These are phyloP conservation scores for Gleditsia sinensis DNA, from an alignment of 306 rosid genomes.

Conservation along the genomic window DNA sequence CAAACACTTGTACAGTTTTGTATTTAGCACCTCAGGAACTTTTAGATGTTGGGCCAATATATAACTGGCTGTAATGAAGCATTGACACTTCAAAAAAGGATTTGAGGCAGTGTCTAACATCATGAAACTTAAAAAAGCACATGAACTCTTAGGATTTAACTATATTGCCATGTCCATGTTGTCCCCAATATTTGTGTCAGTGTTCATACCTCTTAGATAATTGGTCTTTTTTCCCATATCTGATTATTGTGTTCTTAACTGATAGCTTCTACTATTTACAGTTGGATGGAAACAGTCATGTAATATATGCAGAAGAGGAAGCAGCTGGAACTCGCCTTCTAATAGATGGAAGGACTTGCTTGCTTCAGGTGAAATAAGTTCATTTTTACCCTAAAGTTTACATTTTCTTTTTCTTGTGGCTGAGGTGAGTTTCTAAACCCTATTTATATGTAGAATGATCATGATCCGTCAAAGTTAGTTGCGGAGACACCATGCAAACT, in stretches of 20 bases:
- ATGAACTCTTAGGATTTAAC: not conserved
- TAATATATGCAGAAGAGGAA: conserved; percentile 97
- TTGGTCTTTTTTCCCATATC: not conserved
- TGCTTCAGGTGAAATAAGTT: conserved; percentile 85
- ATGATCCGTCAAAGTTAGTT: conserved; percentile 91
- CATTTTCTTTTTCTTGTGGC: conserved; percentile 26
- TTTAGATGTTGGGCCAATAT: not conserved
- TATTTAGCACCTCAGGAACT: not conserved
- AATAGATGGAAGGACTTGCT: conserved; percentile 99
- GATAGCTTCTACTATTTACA: conserved; percentile 44
- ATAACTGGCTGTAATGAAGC: not conserved
- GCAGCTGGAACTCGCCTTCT: conserved; percentile 99
- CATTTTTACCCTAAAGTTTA: conserved; percentile 17
- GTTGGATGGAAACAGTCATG: conserved; percentile 98
- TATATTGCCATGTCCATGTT: not conserved
- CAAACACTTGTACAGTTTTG: conserved; percentile 2
- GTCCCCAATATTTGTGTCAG: not conserved
- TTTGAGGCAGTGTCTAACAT: no score
- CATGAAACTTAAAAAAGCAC: not conserved
- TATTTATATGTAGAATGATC: conserved; percentile 78
- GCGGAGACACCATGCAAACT: conserved; percentile 99
- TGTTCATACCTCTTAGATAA: not conserved
- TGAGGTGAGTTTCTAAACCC: conserved; percentile 31
- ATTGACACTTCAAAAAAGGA: not conserved
- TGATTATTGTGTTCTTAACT: conserved; percentile 34